phyloP scores from a whole-genome alignment of 495 filamentous ascomycete species.

The Hapsidospora chrysogenum region DNA sequence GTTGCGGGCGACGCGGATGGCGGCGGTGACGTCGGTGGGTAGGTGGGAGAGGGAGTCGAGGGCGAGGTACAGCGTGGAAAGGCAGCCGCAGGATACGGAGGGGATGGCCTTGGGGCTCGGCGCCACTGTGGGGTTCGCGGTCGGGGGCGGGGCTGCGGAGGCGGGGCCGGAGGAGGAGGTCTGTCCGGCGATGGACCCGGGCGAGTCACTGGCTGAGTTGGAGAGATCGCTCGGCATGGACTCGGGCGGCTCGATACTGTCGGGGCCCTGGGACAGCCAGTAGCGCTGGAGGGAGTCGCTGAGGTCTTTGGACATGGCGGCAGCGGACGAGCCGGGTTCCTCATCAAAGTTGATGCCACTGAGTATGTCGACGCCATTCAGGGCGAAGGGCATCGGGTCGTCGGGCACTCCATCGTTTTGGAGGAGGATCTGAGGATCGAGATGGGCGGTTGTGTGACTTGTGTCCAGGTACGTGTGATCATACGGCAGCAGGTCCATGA shows the following conservation, averaged over 20 bases:
- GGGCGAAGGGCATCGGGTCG: not conserved
- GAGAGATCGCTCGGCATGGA: no score
- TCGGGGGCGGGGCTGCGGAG: conserved; percentile 7
- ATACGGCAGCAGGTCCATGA: conserved; percentile 7
- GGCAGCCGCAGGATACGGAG: conserved; percentile 16
- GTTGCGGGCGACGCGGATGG: conserved; percentile 38
- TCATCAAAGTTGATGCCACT: conserved; percentile 1
- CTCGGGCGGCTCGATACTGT: not conserved
- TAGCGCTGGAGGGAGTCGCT: not conserved
- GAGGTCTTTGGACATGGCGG: not conserved
- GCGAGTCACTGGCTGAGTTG: no score
- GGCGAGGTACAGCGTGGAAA: conserved; percentile 23
- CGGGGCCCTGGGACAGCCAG: not conserved
- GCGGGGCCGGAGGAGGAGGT: not conserved
- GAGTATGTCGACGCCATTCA: not conserved
- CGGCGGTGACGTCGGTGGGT: conserved; percentile 19
- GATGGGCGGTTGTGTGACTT: no score
- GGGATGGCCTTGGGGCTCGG: not conserved
- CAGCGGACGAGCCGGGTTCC: not conserved
- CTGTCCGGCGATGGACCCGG: no score
- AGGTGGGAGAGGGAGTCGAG: conserved; percentile 27
- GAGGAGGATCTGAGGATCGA: not conserved
- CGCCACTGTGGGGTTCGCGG: no score
- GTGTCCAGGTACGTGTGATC: no score
- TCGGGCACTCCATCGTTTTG: not conserved